A percentile compares a stretch with the other conserved stretches of the same genome.
phyloP scores from a whole-genome alignment of 208 protist genomes.

The Crithidia thermophila region DNA sequence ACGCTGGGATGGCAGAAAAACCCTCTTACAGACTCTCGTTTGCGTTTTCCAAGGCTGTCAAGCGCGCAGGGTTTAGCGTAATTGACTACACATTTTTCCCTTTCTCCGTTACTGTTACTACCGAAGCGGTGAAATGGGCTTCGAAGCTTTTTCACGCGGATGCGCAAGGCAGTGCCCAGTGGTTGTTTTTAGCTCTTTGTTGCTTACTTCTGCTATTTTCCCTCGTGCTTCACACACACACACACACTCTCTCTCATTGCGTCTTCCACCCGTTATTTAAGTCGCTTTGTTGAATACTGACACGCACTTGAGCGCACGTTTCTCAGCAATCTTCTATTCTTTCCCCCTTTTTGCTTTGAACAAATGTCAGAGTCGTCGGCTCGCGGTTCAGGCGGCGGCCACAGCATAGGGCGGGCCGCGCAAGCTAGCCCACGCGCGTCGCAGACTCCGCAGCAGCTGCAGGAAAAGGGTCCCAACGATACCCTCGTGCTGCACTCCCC shows the following conservation, averaged over 20 bases:
- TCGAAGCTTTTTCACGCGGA: no score
- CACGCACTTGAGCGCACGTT: background rate
- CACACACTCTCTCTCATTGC: background rate
- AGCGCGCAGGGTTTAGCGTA: no score
- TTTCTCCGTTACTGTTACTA: no score
- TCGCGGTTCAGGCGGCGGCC: no score
- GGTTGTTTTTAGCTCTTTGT: no score
- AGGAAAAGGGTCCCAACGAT: constrained; percentile 38
- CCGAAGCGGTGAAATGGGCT: no score
- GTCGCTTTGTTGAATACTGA: background rate
- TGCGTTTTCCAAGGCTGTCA: background rate
- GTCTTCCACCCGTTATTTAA: background rate
- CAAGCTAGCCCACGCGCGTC: background rate
- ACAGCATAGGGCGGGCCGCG: background rate
- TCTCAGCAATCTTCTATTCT: no score
- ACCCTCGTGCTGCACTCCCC: constrained; percentile 64
- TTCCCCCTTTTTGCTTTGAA: constrained; percentile 14
- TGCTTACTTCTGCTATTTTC: no score
- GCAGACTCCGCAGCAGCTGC: constrained; percentile 33
- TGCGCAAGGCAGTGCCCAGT: no score
- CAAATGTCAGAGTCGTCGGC: no score
- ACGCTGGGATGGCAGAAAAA: background rate
- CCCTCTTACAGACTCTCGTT: no score
- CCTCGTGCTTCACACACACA: background rate
- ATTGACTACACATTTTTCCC: no score